Evolutionary conservation across 768 basidiomycete species (phyloP).

Genomic region (Mrakia blollopis): DNA sequence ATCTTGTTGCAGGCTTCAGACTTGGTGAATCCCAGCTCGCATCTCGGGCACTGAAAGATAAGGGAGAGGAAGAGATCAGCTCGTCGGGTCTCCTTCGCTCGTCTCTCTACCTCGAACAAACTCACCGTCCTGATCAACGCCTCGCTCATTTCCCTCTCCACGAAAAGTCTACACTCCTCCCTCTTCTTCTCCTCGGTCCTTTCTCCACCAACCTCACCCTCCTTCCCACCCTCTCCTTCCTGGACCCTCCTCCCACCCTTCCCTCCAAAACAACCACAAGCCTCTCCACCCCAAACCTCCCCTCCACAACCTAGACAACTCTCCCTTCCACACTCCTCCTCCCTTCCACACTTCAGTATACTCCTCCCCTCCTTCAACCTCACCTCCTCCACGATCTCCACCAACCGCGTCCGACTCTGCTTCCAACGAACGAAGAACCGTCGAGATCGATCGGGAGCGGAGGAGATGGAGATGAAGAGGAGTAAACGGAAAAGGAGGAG

Average conservation of each 20-base stretch:
- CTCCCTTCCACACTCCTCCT: constrained; percentile 19
- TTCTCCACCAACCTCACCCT: not conserved
- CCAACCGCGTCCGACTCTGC: not conserved
- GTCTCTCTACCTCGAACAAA: too few species aligned
- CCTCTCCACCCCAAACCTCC: constrained; percentile 27
- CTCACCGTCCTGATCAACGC: constrained; percentile 24
- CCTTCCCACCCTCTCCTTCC: not conserved
- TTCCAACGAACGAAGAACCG: not conserved
- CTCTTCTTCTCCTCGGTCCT: constrained; percentile 21
- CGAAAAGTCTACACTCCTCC: constrained; percentile 28
- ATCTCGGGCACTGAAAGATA: constrained; percentile 23
- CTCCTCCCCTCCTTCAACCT: not conserved
- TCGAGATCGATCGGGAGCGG: not conserved
- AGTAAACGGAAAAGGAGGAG: not conserved
- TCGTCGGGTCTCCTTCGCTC: not conserved
- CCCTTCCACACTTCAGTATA: constrained; percentile 7
- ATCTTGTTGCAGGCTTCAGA: constrained; percentile 32
- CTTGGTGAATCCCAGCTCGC: constrained; percentile 31
- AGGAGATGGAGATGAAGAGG: not conserved
- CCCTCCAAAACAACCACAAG: not conserved
- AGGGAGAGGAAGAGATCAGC: not conserved
- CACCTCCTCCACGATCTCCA: not conserved
- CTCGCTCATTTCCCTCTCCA: constrained; percentile 31
- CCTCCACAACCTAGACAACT: constrained; percentile 26
- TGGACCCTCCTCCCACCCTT: not conserved